Evolutionary conservation across 148 eudicot genomes (phyloP), one percentile per base, ranked within the genome.

Genomic region (Vaccinium corymbosum): DNA sequence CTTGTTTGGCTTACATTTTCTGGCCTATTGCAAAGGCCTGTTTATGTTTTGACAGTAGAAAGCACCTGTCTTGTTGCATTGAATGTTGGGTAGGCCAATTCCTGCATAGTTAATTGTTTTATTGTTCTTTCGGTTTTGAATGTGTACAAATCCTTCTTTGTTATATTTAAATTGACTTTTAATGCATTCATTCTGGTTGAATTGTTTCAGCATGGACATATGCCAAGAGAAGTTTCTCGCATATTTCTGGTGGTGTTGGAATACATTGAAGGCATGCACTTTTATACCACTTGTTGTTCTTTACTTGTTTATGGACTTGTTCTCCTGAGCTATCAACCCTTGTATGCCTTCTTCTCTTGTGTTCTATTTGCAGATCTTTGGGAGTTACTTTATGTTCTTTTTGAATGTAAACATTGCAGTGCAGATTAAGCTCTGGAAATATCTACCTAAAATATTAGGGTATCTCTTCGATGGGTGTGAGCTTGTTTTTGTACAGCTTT

Each of bases 191-290:
- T 79, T 80, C 29, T 81, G 35, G 53, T 82, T 89, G 85, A 68
- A 70, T 74, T 82, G 82, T 81, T 93, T 90, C 90, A 97, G 99
- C 52, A 81, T 87, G 81, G 94, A 97, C 84, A 92, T 97, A 81
- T 84, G 85, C 82, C 86, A 91, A 91, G 97, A 93, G 84, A 97
- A 93, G 91, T 97, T 94, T 88, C 82, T 94, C 91, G 89, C 90
- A 57, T 93, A 92, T 89, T 97, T 94, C 89, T 93, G 99, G 99
- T 97, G 95, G 98, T 95, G 98, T 88, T 95, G 83, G 88, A 87
- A 93, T 87, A 90, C 92, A 83, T 87, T 97, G 61, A 94, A 95
- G 99, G 99, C 89, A 93, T 50, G 93, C 70, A 78, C 79, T 19
- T 71, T 82, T 62, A 29, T 29, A 19, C 85, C 77, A n/a, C 12